A percentile compares a stretch with the other conserved stretches of the same genome.
Conservation (phyloP, 2,329 filamentous ascomycete species). For the Epichloe aotearoae region DNA sequence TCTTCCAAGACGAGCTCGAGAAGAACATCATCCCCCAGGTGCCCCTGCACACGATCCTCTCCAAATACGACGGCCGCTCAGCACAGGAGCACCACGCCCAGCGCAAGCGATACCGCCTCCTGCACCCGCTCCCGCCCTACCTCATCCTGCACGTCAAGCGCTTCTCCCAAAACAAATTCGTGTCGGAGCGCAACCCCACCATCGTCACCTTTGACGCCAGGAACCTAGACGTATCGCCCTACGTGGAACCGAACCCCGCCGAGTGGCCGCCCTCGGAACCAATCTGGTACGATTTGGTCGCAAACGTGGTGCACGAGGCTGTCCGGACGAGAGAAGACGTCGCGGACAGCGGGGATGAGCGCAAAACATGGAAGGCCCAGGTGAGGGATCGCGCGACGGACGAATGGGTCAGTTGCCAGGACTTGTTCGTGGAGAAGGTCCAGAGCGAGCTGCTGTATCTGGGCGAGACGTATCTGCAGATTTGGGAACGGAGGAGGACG, state of each 20-base stretch:
- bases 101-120: conserved; percentile 74
- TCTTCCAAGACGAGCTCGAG: conserved; percentile 91
- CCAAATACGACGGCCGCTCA: conserved; percentile 82
- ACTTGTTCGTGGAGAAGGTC: conserved; percentile 82
- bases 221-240: conserved; percentile 73
- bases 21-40: conserved; percentile 90
- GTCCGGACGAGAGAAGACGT: conserved; percentile 69
- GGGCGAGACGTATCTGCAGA: conserved; percentile 87
- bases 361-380: conserved; percentile 89
- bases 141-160: conserved; percentile 93
- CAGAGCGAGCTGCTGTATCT: conserved; percentile 83
- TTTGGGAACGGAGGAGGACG: conserved; percentile 73
- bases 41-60: conserved; percentile 67
- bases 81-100: conserved; percentile 83
- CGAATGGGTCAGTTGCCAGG: conserved; percentile 89
- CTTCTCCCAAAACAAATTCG: conserved; percentile 93
- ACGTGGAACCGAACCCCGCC: conserved; percentile 74
- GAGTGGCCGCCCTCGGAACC: conserved; percentile 63
- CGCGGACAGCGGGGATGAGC: conserved; percentile 75
- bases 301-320: conserved; percentile 83
- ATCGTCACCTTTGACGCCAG: conserved; percentile 92
- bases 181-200: conserved; percentile 89
- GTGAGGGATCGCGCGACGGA: conserved; percentile 66
- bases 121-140: conserved; percentile 84
- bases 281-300: conserved; percentile 88